Evolutionary conservation across 2,329 filamentous ascomycete species (phyloP).

Genomic region (Aspergillus sclerotialis): DNA sequence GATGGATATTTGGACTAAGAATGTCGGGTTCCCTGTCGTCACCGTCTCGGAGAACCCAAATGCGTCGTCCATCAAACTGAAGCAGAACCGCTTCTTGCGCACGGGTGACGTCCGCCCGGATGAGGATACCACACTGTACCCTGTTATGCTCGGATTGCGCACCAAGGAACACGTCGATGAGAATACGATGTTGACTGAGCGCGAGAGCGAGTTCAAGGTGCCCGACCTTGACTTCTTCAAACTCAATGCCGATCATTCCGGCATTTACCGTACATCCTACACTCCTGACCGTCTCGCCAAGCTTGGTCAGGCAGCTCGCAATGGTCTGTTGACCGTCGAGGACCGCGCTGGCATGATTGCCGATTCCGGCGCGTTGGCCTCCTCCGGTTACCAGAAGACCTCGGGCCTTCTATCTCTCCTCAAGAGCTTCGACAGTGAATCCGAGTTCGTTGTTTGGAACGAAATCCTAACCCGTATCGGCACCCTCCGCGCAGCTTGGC

Average conservation of each 20-base stretch:
- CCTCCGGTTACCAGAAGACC: constrained; percentile 88
- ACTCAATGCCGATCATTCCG: constrained; percentile 89
- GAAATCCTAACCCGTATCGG: constrained; percentile 76
- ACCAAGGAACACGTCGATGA: constrained; percentile 79
- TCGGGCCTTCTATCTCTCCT: constrained; percentile 80
- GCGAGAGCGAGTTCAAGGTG: constrained; percentile 72
- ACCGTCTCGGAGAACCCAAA: constrained; percentile 70
- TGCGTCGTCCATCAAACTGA: constrained; percentile 69
- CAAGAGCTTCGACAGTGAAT: constrained; percentile 72
- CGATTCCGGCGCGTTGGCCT: constrained; percentile 81
- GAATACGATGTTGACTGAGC: constrained; percentile 61
- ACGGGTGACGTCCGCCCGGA: constrained; percentile 91
- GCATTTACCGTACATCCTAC: constrained; percentile 87
- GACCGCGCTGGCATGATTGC: constrained; percentile 93
- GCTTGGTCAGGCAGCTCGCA: constrained; percentile 77
- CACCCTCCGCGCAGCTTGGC: constrained; percentile 76
- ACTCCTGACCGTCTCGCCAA: constrained; percentile 75
- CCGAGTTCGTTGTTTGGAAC: constrained; percentile 91
- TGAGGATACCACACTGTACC: constrained; percentile 81
- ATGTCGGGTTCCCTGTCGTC: constrained; percentile 87
- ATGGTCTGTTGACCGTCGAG: constrained; percentile 73
- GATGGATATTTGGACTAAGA: constrained; percentile 96
- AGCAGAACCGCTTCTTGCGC: constrained; percentile 90
- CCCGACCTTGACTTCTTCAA: constrained; percentile 86
- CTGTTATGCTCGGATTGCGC: constrained; percentile 79